A percentile compares a stretch with the other conserved stretches of the same genome.
Conservation (phyloP, 116 monocot species). For the Posidonia oceanica region DNA sequence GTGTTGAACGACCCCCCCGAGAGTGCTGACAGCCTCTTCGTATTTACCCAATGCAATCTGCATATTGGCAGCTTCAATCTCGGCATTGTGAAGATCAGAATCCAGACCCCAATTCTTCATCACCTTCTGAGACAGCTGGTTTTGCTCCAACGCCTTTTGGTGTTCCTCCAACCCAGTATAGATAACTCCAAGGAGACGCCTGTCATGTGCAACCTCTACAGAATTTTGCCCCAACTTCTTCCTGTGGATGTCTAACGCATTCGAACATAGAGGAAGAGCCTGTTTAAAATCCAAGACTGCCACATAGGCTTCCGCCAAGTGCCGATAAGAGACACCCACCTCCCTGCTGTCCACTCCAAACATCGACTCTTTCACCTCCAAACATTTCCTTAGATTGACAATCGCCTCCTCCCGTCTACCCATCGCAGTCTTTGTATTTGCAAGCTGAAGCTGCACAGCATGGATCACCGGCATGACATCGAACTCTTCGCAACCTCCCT, state of each 20-base stretch:
- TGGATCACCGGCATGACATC: slow-evolving; percentile 58
- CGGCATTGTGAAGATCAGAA: slow-evolving; percentile 50
- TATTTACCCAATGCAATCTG: slow-evolving; percentile 89
- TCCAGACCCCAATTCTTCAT: slow-evolving; percentile 69
- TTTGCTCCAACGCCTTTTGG: slow-evolving; percentile 75
- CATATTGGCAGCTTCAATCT: slow-evolving; percentile 91
- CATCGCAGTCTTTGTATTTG: slow-evolving; percentile 82
- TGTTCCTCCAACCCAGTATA: slow-evolving; percentile 91
- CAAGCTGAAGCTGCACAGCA: slow-evolving; percentile 65
- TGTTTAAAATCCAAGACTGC: slow-evolving; percentile 70
- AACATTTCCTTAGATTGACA: slow-evolving; percentile 43
- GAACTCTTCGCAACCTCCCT: slow-evolving; percentile 23
- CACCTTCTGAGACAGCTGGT: slow-evolving; percentile 66
- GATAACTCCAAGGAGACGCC: slow-evolving; percentile 78
- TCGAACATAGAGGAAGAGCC: slow-evolving; percentile 68
- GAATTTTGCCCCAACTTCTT: slow-evolving; percentile 54
- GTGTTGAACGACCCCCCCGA: slow-evolving; percentile 43
- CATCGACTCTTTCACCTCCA: slow-evolving; percentile 71
- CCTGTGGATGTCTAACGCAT: slow-evolving; percentile 68
- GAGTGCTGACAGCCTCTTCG: slow-evolving; percentile 60
- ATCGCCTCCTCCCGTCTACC: slow-evolving; percentile 85
- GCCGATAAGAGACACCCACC: slow-evolving; percentile 51
- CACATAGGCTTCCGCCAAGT: slow-evolving; percentile 81
- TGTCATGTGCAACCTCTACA: slow-evolving; percentile 75
- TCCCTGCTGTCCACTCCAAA: slow-evolving; percentile 57